Evolutionary conservation across 768 basidiomycete genomes (phyloP), one percentile per base, ranked within the genome.

Genomic region (Phaeolepiota aurea): DNA sequence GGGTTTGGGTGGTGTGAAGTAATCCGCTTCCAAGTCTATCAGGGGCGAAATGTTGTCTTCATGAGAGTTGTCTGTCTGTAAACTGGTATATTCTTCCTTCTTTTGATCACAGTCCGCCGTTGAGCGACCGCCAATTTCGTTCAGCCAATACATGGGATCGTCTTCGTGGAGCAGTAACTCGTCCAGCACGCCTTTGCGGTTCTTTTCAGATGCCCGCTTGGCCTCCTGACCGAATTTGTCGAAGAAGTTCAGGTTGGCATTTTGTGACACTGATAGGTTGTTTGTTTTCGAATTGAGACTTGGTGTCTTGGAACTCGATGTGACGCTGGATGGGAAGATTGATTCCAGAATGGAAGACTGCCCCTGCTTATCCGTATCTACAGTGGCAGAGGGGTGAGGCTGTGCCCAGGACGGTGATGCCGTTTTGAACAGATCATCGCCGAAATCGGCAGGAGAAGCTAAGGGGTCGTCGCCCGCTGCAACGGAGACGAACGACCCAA

Each of bases 91-190:
- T 13, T 51, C 43, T 4, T 23, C 21, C 28, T 15, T 19, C 4
- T 20, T 33, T 16, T 38, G 22, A 9, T 37, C 30, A 11, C 33
- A 22, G 30, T 32, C 40, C 14, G 34, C 25, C 31, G n/a, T n/a
- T n/a, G n/a, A 25, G 37, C 35, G 44, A 37, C n/a, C 20, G 9
- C 39, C 34, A 37, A 44, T 20, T 11, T 61, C 55, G 22, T 60
- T 60, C 42, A 76, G 42, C 64, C 77, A 81, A 52, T 78, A 82
- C 48, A 85, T 54, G 1, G 82, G 82, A 54, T 87, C 82, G 38
- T 83, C 79, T 56, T 86, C 73, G 44, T 82, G 75, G 44, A 68
- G 49, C 25, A 86, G 53, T 23, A 87, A 55, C 52, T 87, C 83
- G 33, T 81, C 74, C 37, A 87, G 61, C 3, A 86, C 61, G 16